Percentiles rank a stretch among this genome's conserved stretches.
Conservation (phyloP, 495 filamentous ascomycete genomes). For the Neurospora sp. region DNA sequence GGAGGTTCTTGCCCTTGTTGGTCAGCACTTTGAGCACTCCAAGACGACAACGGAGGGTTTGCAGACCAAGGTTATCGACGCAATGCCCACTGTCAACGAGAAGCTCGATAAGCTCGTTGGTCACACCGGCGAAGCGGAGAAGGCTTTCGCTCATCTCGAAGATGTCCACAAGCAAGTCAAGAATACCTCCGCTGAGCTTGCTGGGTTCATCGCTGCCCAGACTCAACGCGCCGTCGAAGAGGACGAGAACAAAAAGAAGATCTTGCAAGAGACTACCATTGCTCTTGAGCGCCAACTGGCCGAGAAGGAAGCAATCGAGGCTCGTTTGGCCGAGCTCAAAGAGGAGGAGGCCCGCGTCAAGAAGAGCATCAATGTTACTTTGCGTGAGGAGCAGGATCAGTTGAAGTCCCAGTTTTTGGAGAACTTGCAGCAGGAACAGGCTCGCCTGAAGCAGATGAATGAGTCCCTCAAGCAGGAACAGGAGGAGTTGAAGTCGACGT, state of each 20-base stretch:
- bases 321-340: constrained; percentile 48
- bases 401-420: constrained; percentile 18
- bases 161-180: constrained; percentile 77
- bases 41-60: constrained; percentile 36
- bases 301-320: constrained; percentile 71
- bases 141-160: constrained; percentile 59
- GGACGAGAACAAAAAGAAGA: constrained; percentile 66
- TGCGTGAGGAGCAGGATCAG: constrained; percentile 44
- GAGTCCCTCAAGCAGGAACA: constrained; percentile 7
- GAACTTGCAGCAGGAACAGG: constrained; percentile 17
- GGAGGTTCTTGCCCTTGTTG: constrained; percentile 70
- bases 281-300: constrained; percentile 68
- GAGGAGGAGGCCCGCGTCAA: constrained; percentile 33
- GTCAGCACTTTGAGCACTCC: constrained; percentile 69
- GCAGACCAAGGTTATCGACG: constrained; percentile 45
- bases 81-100: constrained; percentile 51
- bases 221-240: constrained; percentile 69
- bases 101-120: constrained; percentile 81
- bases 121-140: constrained; percentile 45
- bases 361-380: constrained; percentile 27
- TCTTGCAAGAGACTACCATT: constrained; percentile 71
- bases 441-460: constrained; percentile 12
- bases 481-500: constrained; percentile 5
- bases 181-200: constrained; percentile 73
- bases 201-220: constrained; percentile 74